A percentile compares a stretch with the other conserved stretches of the same genome.
These are phyloP conservation scores for Cichorium intybus DNA, from an alignment of 140 eudicot genomes.

Conservation along the genomic window DNA sequence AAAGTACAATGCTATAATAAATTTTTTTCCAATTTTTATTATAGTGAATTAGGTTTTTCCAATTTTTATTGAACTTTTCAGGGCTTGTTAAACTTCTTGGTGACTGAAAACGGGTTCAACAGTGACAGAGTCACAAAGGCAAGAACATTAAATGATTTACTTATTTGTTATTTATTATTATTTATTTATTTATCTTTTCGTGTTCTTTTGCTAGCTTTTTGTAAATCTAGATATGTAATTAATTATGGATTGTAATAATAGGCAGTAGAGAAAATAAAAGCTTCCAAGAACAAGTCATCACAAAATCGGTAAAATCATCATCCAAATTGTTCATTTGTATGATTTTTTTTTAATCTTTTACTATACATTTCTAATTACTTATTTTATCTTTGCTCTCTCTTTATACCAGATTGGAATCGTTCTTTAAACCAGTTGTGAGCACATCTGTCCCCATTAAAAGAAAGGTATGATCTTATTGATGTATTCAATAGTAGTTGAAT, in stretches of 20 bases:
- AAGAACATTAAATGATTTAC: not conserved
- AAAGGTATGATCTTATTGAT: conserved; percentile 62
- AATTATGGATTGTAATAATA: conserved; percentile 24
- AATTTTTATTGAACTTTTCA: conserved; percentile 22
- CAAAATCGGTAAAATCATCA: conserved; percentile 69
- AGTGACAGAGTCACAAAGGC: conserved; percentile 82
- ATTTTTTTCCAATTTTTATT: not conserved
- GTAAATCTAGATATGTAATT: not conserved
- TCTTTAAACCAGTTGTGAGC: conserved; percentile 69
- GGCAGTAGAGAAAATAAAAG: conserved; percentile 94
- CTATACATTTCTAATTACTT: not conserved
- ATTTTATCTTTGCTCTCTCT: not conserved
- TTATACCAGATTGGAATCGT: conserved; percentile 70
- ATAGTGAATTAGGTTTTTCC: not conserved
- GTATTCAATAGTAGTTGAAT: not conserved
- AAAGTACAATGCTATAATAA: not conserved
- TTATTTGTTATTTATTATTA: not conserved
- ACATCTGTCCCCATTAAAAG: conserved; percentile 62
- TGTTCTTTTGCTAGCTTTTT: not conserved
- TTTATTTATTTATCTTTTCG: not conserved
- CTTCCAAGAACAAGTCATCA: conserved; percentile 82
- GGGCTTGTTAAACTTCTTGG: conserved; percentile 84
- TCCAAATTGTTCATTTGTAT: not conserved
- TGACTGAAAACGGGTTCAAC: conserved; percentile 94
- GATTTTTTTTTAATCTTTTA: not conserved